These are phyloP conservation scores for Cylindrotheca fusiformis DNA, from an alignment of 108 stramenopile species.

Conservation along the genomic window DNA sequence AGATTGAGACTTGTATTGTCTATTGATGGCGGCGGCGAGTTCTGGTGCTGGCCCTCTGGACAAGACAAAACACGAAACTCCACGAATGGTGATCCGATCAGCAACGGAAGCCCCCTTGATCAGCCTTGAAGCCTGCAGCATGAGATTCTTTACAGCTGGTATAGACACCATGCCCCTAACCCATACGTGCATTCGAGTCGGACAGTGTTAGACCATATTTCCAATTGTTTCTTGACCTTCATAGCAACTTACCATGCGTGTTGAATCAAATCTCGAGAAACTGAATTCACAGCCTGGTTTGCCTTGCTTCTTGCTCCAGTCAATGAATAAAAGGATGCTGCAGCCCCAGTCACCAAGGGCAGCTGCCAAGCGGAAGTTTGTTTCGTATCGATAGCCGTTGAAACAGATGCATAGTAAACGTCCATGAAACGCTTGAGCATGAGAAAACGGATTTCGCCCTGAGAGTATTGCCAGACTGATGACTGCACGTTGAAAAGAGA, in stretches of 20 bases:
- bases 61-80: constrained; percentile 76
- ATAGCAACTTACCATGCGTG: constrained; percentile 49
- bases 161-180: constrained; percentile 73
- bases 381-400: constrained; percentile 57
- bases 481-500: constrained; percentile 13
- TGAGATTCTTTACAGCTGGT: constrained; percentile 66
- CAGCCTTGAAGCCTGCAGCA: constrained; percentile 67
- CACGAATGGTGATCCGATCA: constrained; percentile 67
- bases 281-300: constrained; percentile 36
- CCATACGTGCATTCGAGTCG: constrained; percentile 6
- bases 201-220: not conserved
- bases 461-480: constrained; percentile 62
- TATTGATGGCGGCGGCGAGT: constrained; percentile 32
- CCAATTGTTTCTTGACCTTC: not conserved
- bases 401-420: constrained; percentile 73
- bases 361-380: constrained; percentile 39
- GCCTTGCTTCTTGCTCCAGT: constrained; percentile 55
- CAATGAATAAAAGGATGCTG: constrained; percentile 76
- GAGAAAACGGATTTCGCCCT: constrained; percentile 71
- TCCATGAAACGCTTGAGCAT: constrained; percentile 81
- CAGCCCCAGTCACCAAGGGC: constrained; percentile 54
- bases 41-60: constrained; percentile 63
- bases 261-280: constrained; percentile 60
- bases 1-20: constrained; percentile 13
- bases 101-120: constrained; percentile 78